Conservation (phyloP, 2,329 filamentous ascomycete species). For the Botrytis fragariae region DNA sequence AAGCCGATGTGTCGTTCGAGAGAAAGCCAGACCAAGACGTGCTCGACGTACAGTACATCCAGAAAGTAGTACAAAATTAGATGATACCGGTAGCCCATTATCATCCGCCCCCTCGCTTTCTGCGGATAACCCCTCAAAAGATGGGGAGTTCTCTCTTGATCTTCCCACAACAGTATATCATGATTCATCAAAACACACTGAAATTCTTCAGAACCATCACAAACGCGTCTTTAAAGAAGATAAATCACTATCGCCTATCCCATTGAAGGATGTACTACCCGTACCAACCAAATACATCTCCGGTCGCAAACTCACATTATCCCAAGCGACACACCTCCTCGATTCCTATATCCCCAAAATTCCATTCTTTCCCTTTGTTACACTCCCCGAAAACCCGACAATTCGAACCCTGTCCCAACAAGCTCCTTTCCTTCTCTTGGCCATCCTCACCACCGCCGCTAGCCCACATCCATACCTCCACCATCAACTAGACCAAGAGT, state of each 20-base stretch:
- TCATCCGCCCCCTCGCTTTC: background rate
- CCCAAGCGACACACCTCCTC: constrained; percentile 32
- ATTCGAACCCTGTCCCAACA: constrained; percentile 31
- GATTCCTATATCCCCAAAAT: constrained; percentile 24
- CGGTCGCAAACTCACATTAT: constrained; percentile 28
- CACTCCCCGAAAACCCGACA: constrained; percentile 28
- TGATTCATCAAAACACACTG: constrained; percentile 28
- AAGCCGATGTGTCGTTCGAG: constrained; percentile 32
- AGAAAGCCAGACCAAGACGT: constrained; percentile 36
- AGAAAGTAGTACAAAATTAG: background rate
- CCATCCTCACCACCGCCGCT: constrained; percentile 33
- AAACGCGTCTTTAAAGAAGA: constrained; percentile 27
- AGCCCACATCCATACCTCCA: constrained; percentile 29
- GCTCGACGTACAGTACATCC: constrained; percentile 22
- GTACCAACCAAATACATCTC: constrained; percentile 22
- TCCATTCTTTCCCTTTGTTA: constrained; percentile 35
- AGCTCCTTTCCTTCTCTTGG: constrained; percentile 35
- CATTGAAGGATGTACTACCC: background rate
- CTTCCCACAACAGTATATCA: constrained; percentile 28
- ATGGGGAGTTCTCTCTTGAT: constrained; percentile 31
- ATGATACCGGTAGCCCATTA: background rate
- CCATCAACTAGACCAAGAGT: constrained; percentile 36
- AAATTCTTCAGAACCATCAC: constrained; percentile 30
- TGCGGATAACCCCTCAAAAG: background rate
- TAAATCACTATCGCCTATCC: constrained; percentile 1